These are phyloP conservation scores for Claviceps lovelessii DNA, from an alignment of 2,329 filamentous ascomycete genomes.

Conservation along the genomic window DNA sequence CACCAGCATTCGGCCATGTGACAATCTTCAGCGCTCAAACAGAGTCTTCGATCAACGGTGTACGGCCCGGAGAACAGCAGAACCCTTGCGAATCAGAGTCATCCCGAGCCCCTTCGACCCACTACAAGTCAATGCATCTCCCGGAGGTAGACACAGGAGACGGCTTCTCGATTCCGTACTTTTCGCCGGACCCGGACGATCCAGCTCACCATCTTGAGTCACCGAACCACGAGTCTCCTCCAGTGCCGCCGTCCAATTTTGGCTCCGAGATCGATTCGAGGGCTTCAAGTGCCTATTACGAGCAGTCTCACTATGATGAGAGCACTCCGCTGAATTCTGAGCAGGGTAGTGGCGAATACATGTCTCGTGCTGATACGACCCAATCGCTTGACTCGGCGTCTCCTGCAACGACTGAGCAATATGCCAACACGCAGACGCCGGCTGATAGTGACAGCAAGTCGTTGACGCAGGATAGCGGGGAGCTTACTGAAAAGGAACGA, in stretches of 20 bases:
- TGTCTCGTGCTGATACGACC: constrained; percentile 27
- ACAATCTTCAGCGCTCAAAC: constrained; percentile 17
- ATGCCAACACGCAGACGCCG: constrained; percentile 21
- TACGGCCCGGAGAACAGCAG: background rate
- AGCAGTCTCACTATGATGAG: constrained; percentile 22
- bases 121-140: constrained; percentile 25
- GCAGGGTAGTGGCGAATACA: constrained; percentile 31
- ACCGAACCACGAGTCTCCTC: constrained; percentile 38
- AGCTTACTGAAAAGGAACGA: constrained; percentile 38
- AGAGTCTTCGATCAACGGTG: constrained; percentile 1
- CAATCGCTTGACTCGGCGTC: constrained; percentile 34
- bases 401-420: constrained; percentile 27
- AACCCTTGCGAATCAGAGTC: constrained; percentile 13
- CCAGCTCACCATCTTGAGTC: constrained; percentile 20
- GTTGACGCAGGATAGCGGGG: constrained; percentile 24
- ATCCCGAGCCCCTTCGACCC: constrained; percentile 13
- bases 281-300: constrained; percentile 26
- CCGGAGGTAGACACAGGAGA: constrained; percentile 37
- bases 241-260: constrained; percentile 27
- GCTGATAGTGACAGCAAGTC: constrained; percentile 24
- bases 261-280: constrained; percentile 24
- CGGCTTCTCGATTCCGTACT: constrained; percentile 35
- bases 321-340: constrained; percentile 30
- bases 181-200: constrained; percentile 20
- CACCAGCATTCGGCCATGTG: constrained; percentile 17